phyloP scores from a whole-genome alignment of 192 early-diverging fungal genomes.

The Rhizoclosmatium globosum region DNA sequence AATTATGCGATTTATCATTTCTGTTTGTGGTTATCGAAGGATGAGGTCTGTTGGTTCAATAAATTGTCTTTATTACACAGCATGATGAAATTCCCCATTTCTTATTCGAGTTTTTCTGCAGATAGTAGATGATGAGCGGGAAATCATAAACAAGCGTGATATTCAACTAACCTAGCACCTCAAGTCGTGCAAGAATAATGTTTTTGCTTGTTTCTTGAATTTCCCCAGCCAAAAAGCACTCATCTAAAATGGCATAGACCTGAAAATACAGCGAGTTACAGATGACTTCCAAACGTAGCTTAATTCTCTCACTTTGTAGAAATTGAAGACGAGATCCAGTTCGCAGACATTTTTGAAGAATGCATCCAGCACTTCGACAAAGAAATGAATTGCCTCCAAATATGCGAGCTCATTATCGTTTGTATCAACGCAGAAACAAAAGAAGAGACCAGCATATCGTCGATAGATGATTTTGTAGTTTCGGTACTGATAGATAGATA shows the following conservation, averaged over 20 bases:
- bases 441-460: slow-evolving; percentile 97
- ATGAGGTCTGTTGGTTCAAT: neutral
- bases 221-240: slow-evolving; percentile 97
- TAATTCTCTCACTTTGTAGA: slow-evolving; percentile 72
- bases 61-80: neutral
- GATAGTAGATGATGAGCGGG: neutral
- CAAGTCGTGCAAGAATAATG: slow-evolving; percentile 56
- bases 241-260: slow-evolving; percentile 94
- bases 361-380: slow-evolving; percentile 97
- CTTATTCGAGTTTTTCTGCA: neutral
- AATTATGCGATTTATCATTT: neutral
- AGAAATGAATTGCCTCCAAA: slow-evolving; percentile 97
- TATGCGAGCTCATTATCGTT: slow-evolving; percentile 98
- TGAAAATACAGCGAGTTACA: neutral
- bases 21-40: neutral
- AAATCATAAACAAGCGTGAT: neutral
- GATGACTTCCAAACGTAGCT: slow-evolving; percentile 4
- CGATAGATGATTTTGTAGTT: slow-evolving; percentile 99
- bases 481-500: slow-evolving; percentile 72
- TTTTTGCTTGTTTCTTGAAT: slow-evolving; percentile 90
- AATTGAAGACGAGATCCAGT: slow-evolving; percentile 97
- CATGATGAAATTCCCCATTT: neutral
- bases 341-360: slow-evolving; percentile 99
- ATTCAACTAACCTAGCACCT: slow-evolving; percentile 54
- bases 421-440: slow-evolving; percentile 98